A percentile compares a stretch with the other conserved stretches of the same genome.
Evolutionary conservation across 805 yeast genomes (phyloP).

Genomic region (Myxozyma neotropica): DNA sequence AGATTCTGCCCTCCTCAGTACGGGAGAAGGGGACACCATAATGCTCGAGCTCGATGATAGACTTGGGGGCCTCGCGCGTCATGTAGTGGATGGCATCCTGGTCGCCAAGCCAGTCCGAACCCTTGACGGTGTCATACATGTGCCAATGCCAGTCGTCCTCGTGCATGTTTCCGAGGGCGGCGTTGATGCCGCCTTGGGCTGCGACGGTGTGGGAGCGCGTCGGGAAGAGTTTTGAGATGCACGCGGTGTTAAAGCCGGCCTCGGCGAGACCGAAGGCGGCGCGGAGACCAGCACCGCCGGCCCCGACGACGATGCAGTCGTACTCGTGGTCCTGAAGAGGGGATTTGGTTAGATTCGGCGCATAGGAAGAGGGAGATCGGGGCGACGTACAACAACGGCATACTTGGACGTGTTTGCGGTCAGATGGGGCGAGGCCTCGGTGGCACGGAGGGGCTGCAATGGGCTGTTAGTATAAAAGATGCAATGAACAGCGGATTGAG

Average conservation of each 20-base stretch:
- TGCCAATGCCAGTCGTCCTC: constrained; percentile 99
- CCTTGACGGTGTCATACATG: constrained; percentile 99
- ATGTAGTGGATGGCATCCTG: constrained; percentile 99
- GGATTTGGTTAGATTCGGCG: neutral
- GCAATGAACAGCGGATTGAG: neutral
- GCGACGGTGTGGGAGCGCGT: constrained; percentile 99
- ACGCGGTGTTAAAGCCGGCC: constrained; percentile 96
- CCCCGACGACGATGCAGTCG: constrained; percentile 97
- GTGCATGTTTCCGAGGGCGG: constrained; percentile 98
- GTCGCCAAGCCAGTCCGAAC: constrained; percentile 99
- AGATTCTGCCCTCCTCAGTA: constrained; percentile 93
- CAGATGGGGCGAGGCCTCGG: constrained; percentile 56
- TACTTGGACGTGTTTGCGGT: constrained; percentile 59
- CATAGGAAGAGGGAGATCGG: neutral
- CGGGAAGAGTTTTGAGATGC: constrained; percentile 95
- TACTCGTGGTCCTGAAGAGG: constrained; percentile 77
- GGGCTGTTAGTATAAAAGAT: neutral
- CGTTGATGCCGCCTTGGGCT: constrained; percentile 99
- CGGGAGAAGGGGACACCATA: constrained; percentile 98
- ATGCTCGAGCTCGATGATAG: constrained; percentile 95
- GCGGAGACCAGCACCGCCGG: constrained; percentile 99
- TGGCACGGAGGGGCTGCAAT: constrained; percentile 45
- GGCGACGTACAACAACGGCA: constrained; percentile 59
- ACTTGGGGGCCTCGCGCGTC: constrained; percentile 97
- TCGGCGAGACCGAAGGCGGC: constrained; percentile 98